Evolutionary conservation across 2,329 filamentous ascomycete species (phyloP), one percentile per base, ranked within the genome.

Genomic region (Talaromyces sp.): DNA sequence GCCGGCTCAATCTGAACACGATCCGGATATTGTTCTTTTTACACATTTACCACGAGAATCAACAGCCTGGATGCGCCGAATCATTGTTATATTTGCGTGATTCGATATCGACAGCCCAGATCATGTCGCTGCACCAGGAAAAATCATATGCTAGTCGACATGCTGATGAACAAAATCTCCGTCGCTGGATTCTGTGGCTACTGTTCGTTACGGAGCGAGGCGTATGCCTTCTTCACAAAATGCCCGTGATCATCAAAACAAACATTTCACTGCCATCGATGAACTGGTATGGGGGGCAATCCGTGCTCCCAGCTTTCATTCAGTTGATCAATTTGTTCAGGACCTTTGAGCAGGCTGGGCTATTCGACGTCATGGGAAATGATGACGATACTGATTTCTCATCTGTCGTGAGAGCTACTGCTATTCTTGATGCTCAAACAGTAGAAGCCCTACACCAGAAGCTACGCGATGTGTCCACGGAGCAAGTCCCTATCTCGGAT

Each of bases 21-120:
- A 66, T 84, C 3, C 75, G 80, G 4, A 79, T 78, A 1, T 79
- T 80, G 0, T 84, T 83, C 65, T 84, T 83, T 55, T 69, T 83
- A 18, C 82, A 83, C 66, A 78, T 82, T 11, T 83, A 82, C 59
- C 77, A 83, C 65, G 81, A 83, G 67, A 83, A 83, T 60, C 75
- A 78, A 62, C 66, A 73, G 9, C 73, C 80, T 0, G 81, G 81
- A 2, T 80, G 81, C 0, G 75, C 73, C 1, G 78, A 79, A 58
- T 82, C 81, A 1, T 70, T 83, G 6, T 67, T 83, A 8, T 81
- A 81, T 65, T 67, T 84, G 6, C 75, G 82, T 5, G 81, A 83
- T 64, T 80, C 81, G 5, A 80, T 84, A n/a, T 81, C 81, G 0
- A 71, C 82, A 23, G 81, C 81, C 1, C 82, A 84, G 65, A 77